Base-by-base conservation (phyloP, 495 filamentous ascomycete genomes). In the Aspergillus indologenus region DNA sequence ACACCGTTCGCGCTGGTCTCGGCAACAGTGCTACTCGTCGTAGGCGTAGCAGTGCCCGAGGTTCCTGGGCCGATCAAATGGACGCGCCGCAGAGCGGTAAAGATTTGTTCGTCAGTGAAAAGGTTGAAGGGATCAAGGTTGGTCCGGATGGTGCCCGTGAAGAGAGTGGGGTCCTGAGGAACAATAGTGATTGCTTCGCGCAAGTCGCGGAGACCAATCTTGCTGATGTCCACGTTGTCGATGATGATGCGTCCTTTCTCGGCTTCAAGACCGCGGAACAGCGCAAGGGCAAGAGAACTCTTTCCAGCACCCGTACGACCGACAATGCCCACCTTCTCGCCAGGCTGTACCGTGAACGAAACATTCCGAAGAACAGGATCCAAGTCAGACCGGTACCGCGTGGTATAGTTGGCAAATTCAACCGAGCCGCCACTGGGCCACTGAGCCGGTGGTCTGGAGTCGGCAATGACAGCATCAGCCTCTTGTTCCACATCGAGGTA, bases 401-500 rank as follows among this genome's bases (percentile, higher is more conserved):
- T 97, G 46, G 86, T 86, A 70, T 98, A 99, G 55, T 85, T 81
- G 56, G 85, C 81, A 65, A 99, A 99, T 59, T 95, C 83, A 3
- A 98, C 92, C 0, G 85, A 81, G 18, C 95, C 95, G 63, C 90
- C 76, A 54, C 85, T 86, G 9, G 95, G 95, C 95, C 95, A 99
- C 63, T 89, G 83, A 4, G 78, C 69, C 0, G 86, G 74, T 8
- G 95, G 92, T 34, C 90, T 81, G 50, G 87, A 88, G 45, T 96
- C 84, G 34, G 89, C 84, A 48, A 96, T 85, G 59, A 96, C 79
- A 8, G 89, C 77, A 5, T 77, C 78, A 0, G 95, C 92, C 72
- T 99, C 95, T 66, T 97, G 94, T 66, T 98, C 94, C 3, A 98
- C 89, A 26, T 97, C 92, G 12, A 99, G 83, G 65, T 97, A 99